Percentiles rank a stretch among this genome's conserved stretches.
phyloP scores from a whole-genome alignment of 2,329 filamentous ascomycete genomes.

The Aspergillus oerlinghausenensis region DNA sequence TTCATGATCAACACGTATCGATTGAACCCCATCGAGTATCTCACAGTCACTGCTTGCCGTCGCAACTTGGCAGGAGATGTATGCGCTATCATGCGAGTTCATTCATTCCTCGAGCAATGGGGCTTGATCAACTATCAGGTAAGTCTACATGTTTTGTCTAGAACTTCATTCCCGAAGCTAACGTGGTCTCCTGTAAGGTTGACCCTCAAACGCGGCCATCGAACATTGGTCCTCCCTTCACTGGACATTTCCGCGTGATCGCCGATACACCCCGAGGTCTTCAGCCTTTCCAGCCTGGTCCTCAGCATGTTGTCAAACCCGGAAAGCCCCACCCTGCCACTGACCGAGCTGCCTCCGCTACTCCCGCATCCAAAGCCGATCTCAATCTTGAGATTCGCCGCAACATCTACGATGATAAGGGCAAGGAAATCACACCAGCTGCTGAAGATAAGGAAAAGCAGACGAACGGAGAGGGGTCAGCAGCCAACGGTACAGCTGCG shows the following conservation, averaged over 20 bases:
- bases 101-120: constrained; percentile 97
- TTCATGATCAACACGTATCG: constrained; percentile 99
- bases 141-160: constrained; percentile 21
- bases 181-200: constrained; percentile 55
- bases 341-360: constrained; percentile 63
- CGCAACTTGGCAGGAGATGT: constrained; percentile 95
- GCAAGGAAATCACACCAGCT: constrained; percentile 73
- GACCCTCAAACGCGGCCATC: constrained; percentile 93
- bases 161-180: constrained; percentile 3
- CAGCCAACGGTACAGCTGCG: constrained; percentile 57
- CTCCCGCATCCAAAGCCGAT: constrained; percentile 67
- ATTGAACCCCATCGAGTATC: constrained; percentile 89
- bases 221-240: constrained; percentile 92
- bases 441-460: constrained; percentile 62
- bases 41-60: constrained; percentile 93
- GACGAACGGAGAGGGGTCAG: constrained; percentile 65
- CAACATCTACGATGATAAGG: constrained; percentile 90
- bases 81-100: constrained; percentile 97
- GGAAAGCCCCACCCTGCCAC: constrained; percentile 64
- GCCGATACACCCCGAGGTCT: constrained; percentile 93
- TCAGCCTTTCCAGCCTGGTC: constrained; percentile 89
- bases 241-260: constrained; percentile 92
- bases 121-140: constrained; percentile 99
- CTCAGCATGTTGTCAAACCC: constrained; percentile 62
- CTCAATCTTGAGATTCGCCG: constrained; percentile 89